Conservation (phyloP, 2,329 filamentous ascomycete species). For the Lachnellula cervina region DNA sequence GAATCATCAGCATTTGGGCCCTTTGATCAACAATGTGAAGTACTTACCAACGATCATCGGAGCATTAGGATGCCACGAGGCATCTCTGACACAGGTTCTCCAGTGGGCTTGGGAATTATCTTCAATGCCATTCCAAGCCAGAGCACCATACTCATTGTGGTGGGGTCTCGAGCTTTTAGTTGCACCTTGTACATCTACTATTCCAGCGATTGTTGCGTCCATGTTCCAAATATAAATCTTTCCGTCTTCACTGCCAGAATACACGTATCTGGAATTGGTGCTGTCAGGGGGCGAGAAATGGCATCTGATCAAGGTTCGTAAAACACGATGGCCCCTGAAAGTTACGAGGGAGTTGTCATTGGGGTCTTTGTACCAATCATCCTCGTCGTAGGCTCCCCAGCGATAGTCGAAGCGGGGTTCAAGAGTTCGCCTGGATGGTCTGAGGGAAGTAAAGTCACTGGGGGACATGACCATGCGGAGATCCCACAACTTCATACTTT, state of each 20-base stretch:
- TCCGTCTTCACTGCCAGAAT: constrained; percentile 85
- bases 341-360: constrained; percentile 90
- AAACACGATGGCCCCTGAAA: constrained; percentile 83
- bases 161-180: constrained; percentile 59
- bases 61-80: constrained; percentile 66
- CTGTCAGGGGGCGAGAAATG: constrained; percentile 87
- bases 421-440: constrained; percentile 46
- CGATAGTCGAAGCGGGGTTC: constrained; percentile 69
- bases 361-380: constrained; percentile 66
- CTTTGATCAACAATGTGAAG: not conserved
- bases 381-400: constrained; percentile 58
- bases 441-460: constrained; percentile 52
- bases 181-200: constrained; percentile 70
- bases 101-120: constrained; percentile 35
- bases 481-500: constrained; percentile 97
- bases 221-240: constrained; percentile 90
- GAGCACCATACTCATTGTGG: constrained; percentile 32
- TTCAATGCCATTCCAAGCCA: constrained; percentile 23
- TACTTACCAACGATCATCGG: constrained; percentile 50
- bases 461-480: constrained; percentile 81
- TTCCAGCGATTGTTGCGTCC: constrained; percentile 75
- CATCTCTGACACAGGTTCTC: constrained; percentile 67
- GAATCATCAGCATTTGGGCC: constrained; percentile 7
- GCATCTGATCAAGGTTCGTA: constrained; percentile 87
- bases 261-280: constrained; percentile 88